phyloP scores from a whole-genome alignment of 2,329 filamentous ascomycete genomes.

The Dryadomyces sulphureus region DNA sequence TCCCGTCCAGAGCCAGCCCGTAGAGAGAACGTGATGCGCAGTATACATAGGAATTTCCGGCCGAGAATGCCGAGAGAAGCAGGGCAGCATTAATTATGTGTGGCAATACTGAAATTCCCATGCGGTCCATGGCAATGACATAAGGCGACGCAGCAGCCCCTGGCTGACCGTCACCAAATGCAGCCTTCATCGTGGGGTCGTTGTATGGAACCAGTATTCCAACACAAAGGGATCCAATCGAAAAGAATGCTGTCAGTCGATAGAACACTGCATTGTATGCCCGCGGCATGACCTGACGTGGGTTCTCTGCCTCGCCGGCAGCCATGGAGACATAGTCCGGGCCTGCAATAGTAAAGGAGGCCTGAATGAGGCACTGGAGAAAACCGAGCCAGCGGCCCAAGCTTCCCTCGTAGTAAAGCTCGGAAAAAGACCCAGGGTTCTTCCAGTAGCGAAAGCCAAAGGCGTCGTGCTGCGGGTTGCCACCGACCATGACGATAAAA shows the following conservation, averaged over 20 bases:
- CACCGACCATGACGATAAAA: constrained; percentile 39
- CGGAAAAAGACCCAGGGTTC: constrained; percentile 26
- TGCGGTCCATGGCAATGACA: constrained; percentile 56
- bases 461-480: constrained; percentile 31
- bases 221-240: constrained; percentile 16
- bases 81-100: constrained; percentile 65
- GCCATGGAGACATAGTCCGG: constrained; percentile 55
- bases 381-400: constrained; percentile 16
- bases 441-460: constrained; percentile 27
- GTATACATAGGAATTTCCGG: constrained; percentile 50
- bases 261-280: no score
- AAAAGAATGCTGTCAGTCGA: constrained; percentile 17
- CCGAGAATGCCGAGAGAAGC: constrained; percentile 54
- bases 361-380: constrained; percentile 16
- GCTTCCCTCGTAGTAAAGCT: constrained; percentile 18
- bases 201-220: constrained; percentile 15
- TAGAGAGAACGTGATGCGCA: constrained; percentile 44
- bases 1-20: constrained; percentile 41
- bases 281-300: constrained; percentile 48
- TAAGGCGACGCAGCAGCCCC: constrained; percentile 37
- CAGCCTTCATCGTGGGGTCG: constrained; percentile 14
- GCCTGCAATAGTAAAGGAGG: constrained; percentile 22
- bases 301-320: constrained; percentile 52
- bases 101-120: constrained; percentile 52
- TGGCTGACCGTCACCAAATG: constrained; percentile 1